Evolutionary conservation across 257 asterid genomes (phyloP), one percentile per base, ranked within the genome.

Genomic region (Gynochthodes officinalis): DNA sequence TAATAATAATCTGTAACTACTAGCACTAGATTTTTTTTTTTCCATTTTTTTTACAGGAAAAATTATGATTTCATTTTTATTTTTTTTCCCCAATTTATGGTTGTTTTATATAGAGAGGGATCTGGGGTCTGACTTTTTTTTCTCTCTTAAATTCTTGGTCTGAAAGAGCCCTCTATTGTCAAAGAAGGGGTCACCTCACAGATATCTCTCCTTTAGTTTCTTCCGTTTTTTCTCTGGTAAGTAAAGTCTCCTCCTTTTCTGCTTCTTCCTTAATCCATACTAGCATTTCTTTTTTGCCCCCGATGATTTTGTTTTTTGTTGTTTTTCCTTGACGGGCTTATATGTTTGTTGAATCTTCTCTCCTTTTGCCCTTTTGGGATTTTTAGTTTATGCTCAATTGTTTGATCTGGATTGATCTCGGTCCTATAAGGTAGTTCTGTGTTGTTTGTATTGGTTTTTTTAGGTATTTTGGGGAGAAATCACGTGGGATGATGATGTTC

Each of bases 371-470:
- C n/a, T 18, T 2, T 64, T 18, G n/a, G 65, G 14, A 19, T 69
- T 13, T 15, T 55, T 52, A 42, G 64, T 63, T 50, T 19, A 35
- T 37, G 54, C 15, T 18, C 40, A 32, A 8, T 78, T 52, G 50
- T 70, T 72, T 76, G 82, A 84, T 78, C 85, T 69, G 80, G 55
- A 61, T 67, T 67, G 82, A 86, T 86, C 85, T 75, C 75, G 81
- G 75, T 79, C 81, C 69, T 18, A 46, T n/a, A 46, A 69, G 75
- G 76, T 75, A 43, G 30, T 54, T 19, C 3, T 66, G 73, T 40
- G 33, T 54, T 39, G 71, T 67, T 64, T 62, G 19, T 32, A 53
- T 21, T 37, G 49, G 13, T 61, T 40, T 35, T n/a, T 21, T 39
- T 55, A 3, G 39, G 0, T 28, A 21, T 48, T 52, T 33, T 3